Base-by-base conservation (phyloP, 768 basidiomycete genomes). In the Butyriboletus loyo region DNA sequence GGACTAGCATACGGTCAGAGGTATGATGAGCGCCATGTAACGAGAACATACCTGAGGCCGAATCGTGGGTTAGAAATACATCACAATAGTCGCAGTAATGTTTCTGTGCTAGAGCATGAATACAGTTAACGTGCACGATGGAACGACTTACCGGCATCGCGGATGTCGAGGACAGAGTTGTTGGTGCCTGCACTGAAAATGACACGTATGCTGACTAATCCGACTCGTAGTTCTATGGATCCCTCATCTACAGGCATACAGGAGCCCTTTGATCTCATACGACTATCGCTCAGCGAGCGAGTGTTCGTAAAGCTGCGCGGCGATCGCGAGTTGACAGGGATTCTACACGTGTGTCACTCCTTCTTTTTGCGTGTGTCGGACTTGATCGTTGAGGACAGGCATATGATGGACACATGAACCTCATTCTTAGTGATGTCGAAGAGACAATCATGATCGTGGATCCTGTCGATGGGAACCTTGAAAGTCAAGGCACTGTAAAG, bases 321-420 rank as follows among this genome's bases (percentile, higher is more conserved):
- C 19, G 96, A 98, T 67, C 79, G 97, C 45, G 89, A 97, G 62
- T 75, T 99, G 40, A 84, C 87, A 4, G 96, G 96, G 10, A 84
- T 96, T 58, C 75, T 99, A 41, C 96, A 99, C 74, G 97, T 96
- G 65, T 43, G 89, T 69, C 42, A 38, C 36, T 21, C n/a, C n/a
- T 42, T 53, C 7, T 28, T 41, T 37, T 32, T 37, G 39, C 21
- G 24, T 34, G 46, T 30, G 50, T 42, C 3, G 48, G 44, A 34
- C 19, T 47, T 49, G 56, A 53, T 49, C 35, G 24, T 57, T 27
- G 52, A 46, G 46, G 55, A 60, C 64, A 99, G 97, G 97, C 97
- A 21, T 98, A 98, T 65, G 97, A 99, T 74, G 97, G 95, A n/a
- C 97, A 98, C 72, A 98, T 98, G 97, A 98, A 99, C 71, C 79